A percentile compares a stretch with the other conserved stretches of the same genome.
Evolutionary conservation across 2,329 filamentous ascomycete species (phyloP).

Genomic region (Calonectria pteridis): DNA sequence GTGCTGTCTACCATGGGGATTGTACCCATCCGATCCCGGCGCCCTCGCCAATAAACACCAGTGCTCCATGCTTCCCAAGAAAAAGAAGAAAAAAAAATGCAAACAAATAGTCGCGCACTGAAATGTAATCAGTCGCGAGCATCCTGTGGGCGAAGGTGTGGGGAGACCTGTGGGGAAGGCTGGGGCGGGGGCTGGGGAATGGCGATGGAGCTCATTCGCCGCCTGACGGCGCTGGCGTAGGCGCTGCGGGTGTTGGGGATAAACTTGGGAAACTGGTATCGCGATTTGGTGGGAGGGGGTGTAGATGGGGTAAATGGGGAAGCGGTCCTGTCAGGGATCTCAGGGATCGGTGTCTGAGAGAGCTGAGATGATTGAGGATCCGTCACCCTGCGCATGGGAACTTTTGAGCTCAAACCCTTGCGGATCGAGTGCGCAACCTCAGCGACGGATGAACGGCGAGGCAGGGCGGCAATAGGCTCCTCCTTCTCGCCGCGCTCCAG

Average conservation of each 20-base stretch:
- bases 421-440: conserved; percentile 13
- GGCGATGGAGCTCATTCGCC: conserved; percentile 21
- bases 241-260: conserved; percentile 3
- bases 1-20: background rate
- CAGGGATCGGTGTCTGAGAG: background rate
- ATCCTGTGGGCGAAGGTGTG: background rate
- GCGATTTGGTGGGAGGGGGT: conserved; percentile 4
- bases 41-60: background rate
- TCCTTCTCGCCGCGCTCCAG: background rate
- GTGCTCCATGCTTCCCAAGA: background rate
- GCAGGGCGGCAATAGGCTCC: background rate
- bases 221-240: conserved; percentile 16
- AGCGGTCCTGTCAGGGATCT: background rate
- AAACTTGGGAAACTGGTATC: conserved; percentile 25
- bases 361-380: conserved; percentile 2
- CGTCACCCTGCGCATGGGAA: conserved; percentile 17
- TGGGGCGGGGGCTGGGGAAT: background rate
- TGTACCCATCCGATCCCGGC: background rate
- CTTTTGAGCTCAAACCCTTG: conserved; percentile 14
- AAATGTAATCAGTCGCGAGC: background rate
- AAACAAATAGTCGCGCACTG: background rate
- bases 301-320: background rate
- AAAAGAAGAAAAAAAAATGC: background rate
- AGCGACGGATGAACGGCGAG: conserved; percentile 20
- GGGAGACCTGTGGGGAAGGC: background rate